Evolutionary conservation across 1,139 yeast genomes (phyloP).

Genomic region (Candida frijolesensis): DNA sequence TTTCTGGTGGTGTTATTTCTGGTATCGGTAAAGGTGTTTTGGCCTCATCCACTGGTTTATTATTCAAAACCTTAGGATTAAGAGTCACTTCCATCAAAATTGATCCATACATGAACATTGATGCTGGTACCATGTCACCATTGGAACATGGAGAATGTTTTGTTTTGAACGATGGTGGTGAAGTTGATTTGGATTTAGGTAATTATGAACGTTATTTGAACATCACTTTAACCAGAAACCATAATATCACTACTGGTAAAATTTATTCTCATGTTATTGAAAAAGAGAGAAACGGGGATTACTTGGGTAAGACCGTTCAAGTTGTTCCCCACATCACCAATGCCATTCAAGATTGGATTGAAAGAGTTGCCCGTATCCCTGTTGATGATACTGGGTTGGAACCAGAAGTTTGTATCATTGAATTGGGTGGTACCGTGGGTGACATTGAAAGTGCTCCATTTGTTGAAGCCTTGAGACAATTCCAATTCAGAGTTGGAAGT

Average conservation of each 20-base stretch:
- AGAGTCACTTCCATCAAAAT: slow-evolving; percentile 96
- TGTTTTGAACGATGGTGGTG: slow-evolving; percentile 98
- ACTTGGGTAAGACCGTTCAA: slow-evolving; percentile 98
- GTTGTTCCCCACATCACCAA: slow-evolving; percentile 97
- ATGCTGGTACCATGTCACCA: slow-evolving; percentile 99
- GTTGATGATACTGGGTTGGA: slow-evolving; percentile 89
- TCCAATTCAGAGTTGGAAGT: slow-evolving; percentile 93
- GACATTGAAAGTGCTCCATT: slow-evolving; percentile 99
- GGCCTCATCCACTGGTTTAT: slow-evolving; percentile 94
- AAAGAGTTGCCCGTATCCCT: slow-evolving; percentile 85
- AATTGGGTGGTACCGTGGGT: slow-evolving; percentile 99
- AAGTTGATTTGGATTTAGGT: slow-evolving; percentile 96
- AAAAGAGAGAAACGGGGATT: slow-evolving; percentile 95
- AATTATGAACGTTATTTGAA: slow-evolving; percentile 96
- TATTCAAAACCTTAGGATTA: slow-evolving; percentile 89
- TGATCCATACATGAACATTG: slow-evolving; percentile 98
- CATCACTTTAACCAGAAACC: slow-evolving; percentile 89
- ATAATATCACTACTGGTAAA: slow-evolving; percentile 97
- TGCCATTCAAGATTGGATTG: slow-evolving; percentile 98
- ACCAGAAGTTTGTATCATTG: slow-evolving; percentile 93
- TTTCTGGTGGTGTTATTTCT: slow-evolving; percentile 97
- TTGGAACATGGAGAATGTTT: slow-evolving; percentile 99
- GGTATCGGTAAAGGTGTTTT: slow-evolving; percentile 99
- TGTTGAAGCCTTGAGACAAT: slow-evolving; percentile 97
- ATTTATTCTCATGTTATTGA: slow-evolving; percentile 93